phyloP scores from a whole-genome alignment of 2,329 filamentous ascomycete species.

The Fusarium chlamydosporum region DNA sequence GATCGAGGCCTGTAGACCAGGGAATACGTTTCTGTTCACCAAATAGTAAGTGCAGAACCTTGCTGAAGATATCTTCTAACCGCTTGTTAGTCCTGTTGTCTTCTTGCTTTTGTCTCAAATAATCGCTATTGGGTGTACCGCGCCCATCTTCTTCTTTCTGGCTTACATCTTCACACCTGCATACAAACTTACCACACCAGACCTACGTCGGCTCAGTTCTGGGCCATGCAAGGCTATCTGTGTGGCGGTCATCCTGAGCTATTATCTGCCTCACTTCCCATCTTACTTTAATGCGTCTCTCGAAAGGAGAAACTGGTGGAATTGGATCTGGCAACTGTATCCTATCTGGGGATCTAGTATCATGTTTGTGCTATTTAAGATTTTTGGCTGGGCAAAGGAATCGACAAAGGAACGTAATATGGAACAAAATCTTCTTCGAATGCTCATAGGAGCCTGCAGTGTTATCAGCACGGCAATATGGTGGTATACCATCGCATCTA shows the following conservation, averaged over 20 bases:
- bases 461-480: conserved; percentile 23
- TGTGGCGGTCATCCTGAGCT: conserved; percentile 37
- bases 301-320: conserved; percentile 50
- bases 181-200: conserved; percentile 28
- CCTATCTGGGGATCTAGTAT: conserved; percentile 46
- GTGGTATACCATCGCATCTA: conserved; percentile 40
- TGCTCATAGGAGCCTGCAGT: conserved; percentile 5
- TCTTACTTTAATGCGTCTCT: conserved; percentile 45
- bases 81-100: conserved; percentile 23
- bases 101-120: conserved; percentile 45
- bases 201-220: conserved; percentile 17
- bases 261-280: conserved; percentile 38
- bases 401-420: fast-evolving
- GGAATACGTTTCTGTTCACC: conserved; percentile 36
- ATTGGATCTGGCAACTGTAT: conserved; percentile 53
- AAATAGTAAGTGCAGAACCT: conserved; percentile 39
- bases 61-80: not conserved
- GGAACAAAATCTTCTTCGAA: conserved; percentile 5
- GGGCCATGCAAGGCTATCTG: conserved; percentile 38
- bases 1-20: conserved; percentile 44
- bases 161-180: conserved; percentile 41
- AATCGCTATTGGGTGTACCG: conserved; percentile 40
- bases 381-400: not conserved
- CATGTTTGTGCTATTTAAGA: conserved; percentile 34
- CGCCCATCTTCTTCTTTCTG: conserved; percentile 47